Evolutionary conservation across 2,329 filamentous ascomycete genomes (phyloP).

Genomic region (Colletotrichum abscissum): DNA sequence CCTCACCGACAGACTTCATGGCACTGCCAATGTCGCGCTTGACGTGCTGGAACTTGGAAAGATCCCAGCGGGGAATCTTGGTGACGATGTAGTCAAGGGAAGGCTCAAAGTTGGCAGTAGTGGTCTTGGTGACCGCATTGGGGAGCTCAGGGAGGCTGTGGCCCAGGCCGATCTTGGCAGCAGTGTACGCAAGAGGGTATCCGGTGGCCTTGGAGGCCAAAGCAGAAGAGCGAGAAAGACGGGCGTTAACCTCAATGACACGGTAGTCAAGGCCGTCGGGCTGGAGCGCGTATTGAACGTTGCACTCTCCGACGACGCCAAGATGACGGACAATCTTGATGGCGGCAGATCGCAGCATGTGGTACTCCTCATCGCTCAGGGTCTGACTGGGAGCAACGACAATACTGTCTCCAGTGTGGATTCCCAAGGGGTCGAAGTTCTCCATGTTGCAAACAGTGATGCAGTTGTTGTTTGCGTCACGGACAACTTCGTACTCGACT

Average conservation of each 20-base stretch:
- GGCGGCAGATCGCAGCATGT: slow-evolving; percentile 97
- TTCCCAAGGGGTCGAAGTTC: slow-evolving; percentile 97
- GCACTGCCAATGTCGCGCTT: slow-evolving; percentile 96
- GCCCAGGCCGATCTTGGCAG: slow-evolving; percentile 96
- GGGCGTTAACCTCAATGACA: slow-evolving; percentile 98
- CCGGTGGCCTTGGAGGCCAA: slow-evolving; percentile 98
- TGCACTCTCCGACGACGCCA: slow-evolving; percentile 97
- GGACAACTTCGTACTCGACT: slow-evolving; percentile 97
- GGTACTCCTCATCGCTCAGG: slow-evolving; percentile 97
- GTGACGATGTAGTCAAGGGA: slow-evolving; percentile 98
- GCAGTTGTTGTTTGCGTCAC: slow-evolving; percentile 98
- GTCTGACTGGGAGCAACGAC: slow-evolving; percentile 98
- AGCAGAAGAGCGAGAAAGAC: slow-evolving; percentile 96
- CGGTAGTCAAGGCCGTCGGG: slow-evolving; percentile 97
- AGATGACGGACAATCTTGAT: slow-evolving; percentile 99
- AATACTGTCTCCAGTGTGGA: slow-evolving; percentile 98
- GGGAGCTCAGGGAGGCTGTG: slow-evolving; percentile 95
- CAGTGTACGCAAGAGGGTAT: slow-evolving; percentile 96
- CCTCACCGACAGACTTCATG: slow-evolving; percentile 99
- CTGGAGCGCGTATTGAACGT: slow-evolving; percentile 87
- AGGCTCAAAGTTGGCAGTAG: slow-evolving; percentile 98
- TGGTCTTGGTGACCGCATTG: slow-evolving; percentile 98
- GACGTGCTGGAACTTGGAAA: slow-evolving; percentile 99
- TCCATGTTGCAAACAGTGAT: slow-evolving; percentile 56
- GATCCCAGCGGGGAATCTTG: slow-evolving; percentile 98